Percentiles rank a stretch among this genome's conserved stretches.
Conservation (phyloP, 2,329 filamentous ascomycete species). For the Neophaeococcomyces mojaviensis region DNA sequence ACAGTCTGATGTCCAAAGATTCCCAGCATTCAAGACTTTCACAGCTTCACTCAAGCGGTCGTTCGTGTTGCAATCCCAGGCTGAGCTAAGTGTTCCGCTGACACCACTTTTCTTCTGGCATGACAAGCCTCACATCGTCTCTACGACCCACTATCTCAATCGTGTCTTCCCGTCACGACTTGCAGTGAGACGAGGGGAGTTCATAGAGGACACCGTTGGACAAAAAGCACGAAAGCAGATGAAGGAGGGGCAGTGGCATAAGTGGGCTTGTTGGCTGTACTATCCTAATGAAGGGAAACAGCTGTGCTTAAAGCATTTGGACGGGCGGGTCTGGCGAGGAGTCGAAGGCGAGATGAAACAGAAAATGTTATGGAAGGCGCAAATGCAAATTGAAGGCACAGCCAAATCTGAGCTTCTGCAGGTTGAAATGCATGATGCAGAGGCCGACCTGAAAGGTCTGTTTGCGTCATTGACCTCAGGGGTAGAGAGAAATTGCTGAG, state of each 20-base stretch:
- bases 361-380: not conserved
- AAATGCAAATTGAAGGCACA: not conserved
- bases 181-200: not conserved
- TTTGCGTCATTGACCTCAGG: too few species aligned
- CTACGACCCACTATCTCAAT: not conserved
- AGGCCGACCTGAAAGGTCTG: too few species aligned
- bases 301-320: not conserved
- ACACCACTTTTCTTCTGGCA: slow-evolving; percentile 5
- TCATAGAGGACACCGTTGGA: slow-evolving; percentile 2
- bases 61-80: not conserved
- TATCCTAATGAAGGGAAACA: not conserved
- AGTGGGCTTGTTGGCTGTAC: slow-evolving; percentile 4
- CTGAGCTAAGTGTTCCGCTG: not conserved
- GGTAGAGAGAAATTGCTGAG: too few species aligned
- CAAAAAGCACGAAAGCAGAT: not conserved
- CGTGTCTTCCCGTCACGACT: not conserved
- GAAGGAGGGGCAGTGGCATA: slow-evolving; percentile 3
- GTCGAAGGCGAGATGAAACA: not conserved
- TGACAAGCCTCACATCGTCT: not conserved
- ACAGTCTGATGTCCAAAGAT: not conserved
- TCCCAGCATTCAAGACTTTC: not conserved
- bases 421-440: too few species aligned
- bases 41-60: not conserved
- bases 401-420: too few species aligned
- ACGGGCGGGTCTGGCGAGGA: slow-evolving; percentile 1